Percentiles rank a stretch among this genome's conserved stretches.
These are phyloP conservation scores for Volvox reticuliferus DNA, from an alignment of 139 green algal species.

Conservation along the genomic window DNA sequence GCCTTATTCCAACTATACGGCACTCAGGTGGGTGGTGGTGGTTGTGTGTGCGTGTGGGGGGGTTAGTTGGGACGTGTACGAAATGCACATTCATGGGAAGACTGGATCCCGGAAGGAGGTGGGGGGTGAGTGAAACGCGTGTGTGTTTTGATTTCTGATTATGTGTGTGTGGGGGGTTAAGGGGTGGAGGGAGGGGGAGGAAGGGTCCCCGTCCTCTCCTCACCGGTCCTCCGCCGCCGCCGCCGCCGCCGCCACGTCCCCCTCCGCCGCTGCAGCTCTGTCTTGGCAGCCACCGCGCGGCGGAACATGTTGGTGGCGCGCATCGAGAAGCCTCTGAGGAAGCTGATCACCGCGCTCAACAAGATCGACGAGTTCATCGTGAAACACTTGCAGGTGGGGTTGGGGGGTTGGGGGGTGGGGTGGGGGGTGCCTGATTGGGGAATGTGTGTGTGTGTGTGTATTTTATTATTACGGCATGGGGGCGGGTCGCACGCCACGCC, in stretches of 20 bases:
- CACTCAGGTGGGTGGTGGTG: slow-evolving; percentile 37
- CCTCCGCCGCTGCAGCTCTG: not conserved
- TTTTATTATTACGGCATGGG: no score
- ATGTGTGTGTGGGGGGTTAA: not conserved
- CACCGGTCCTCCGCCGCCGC: no score
- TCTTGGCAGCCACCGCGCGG: slow-evolving; percentile 10
- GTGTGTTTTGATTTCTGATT: no score
- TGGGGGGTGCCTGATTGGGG: no score
- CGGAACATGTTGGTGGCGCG: slow-evolving; percentile 38
- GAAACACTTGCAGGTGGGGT: slow-evolving; percentile 28
- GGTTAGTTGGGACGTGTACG: no score
- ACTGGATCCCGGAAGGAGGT: no score
- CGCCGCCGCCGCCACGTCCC: not conserved
- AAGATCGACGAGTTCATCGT: slow-evolving; percentile 16
- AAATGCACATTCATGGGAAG: no score
- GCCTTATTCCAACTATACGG: slow-evolving; percentile 58
- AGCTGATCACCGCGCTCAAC: slow-evolving; percentile 4
- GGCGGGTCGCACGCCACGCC: no score
- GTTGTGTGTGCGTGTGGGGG: not conserved
- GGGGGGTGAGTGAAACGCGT: no score
- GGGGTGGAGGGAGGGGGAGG: not conserved
- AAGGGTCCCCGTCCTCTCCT: not conserved
- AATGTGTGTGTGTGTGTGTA: not conserved
- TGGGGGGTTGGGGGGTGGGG: not conserved
- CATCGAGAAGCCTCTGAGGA: slow-evolving; percentile 39